These are phyloP conservation scores for Didymella lethalis DNA, from an alignment of 2,329 filamentous ascomycete species.

Conservation along the genomic window DNA sequence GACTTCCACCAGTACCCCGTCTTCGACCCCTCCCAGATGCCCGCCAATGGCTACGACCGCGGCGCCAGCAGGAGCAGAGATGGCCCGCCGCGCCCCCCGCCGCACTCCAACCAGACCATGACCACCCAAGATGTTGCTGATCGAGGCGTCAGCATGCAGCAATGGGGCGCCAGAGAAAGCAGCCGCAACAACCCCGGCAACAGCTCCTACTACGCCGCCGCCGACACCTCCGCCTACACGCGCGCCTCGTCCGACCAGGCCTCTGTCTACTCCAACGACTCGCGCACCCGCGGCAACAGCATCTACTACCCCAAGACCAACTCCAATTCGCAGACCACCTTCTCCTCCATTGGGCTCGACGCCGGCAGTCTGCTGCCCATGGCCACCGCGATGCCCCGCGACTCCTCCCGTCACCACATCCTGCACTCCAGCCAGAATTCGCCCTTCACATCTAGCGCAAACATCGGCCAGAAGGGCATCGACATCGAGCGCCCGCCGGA, in stretches of 20 bases:
- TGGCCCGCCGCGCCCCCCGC: slow-evolving; percentile 68
- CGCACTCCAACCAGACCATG: slow-evolving; percentile 65
- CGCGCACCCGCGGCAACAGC: slow-evolving; percentile 62
- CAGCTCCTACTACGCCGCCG: slow-evolving; percentile 33
- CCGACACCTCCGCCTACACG: slow-evolving; percentile 51
- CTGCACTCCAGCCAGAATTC: slow-evolving; percentile 54
- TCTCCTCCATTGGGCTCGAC: slow-evolving; percentile 56
- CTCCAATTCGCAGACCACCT: slow-evolving; percentile 60
- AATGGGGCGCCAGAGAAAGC: slow-evolving; percentile 66
- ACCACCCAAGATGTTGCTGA: slow-evolving; percentile 70
- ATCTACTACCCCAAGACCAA: slow-evolving; percentile 58
- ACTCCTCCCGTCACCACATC: slow-evolving; percentile 51
- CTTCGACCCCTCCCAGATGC: slow-evolving; percentile 65
- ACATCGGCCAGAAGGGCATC: slow-evolving; percentile 63
- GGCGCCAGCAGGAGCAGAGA: slow-evolving; percentile 54
- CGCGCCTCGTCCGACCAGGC: slow-evolving; percentile 69
- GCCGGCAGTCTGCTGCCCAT: slow-evolving; percentile 50
- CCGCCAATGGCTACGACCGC: slow-evolving; percentile 58
- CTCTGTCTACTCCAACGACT: slow-evolving; percentile 70
- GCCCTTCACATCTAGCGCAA: slow-evolving; percentile 58
- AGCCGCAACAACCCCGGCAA: slow-evolving; percentile 25
- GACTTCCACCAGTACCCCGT: slow-evolving; percentile 92
- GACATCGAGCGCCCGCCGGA: slow-evolving; percentile 77
- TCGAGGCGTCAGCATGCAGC: slow-evolving; percentile 74
- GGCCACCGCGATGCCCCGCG: slow-evolving; percentile 51